A percentile compares a stretch with the other conserved stretches of the same genome.
These are phyloP conservation scores for Ochromonas danica DNA, from an alignment of 108 stramenopile genomes.

Conservation along the genomic window DNA sequence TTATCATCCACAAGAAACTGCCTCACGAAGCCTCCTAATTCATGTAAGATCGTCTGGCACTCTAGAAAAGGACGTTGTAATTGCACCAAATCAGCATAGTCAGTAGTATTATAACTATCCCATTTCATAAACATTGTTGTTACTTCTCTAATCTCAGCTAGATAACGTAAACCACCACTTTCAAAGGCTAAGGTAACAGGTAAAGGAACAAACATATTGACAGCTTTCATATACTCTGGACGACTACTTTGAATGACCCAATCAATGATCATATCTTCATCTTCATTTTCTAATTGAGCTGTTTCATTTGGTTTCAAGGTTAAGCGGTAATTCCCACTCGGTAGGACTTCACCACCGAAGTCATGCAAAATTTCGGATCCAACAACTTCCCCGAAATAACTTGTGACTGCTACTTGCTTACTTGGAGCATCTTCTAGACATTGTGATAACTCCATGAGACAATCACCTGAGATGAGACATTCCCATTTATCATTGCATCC, in stretches of 20 bases:
- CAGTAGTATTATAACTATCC: slow-evolving; percentile 35
- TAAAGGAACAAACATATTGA: not conserved
- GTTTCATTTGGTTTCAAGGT: no score
- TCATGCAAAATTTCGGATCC: not conserved
- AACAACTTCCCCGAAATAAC: not conserved
- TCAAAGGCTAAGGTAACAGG: not conserved
- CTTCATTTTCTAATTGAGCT: no score
- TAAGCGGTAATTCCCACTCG: slow-evolving; percentile 6
- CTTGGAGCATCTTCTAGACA: not conserved
- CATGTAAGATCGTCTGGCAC: slow-evolving; percentile 34
- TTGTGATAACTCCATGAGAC: not conserved
- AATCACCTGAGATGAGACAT: slow-evolving; percentile 48
- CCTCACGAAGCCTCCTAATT: slow-evolving; percentile 37
- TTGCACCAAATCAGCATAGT: slow-evolving; percentile 19
- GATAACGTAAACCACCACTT: slow-evolving; percentile 43
- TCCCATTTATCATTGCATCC: slow-evolving; percentile 48
- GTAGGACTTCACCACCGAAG: not conserved
- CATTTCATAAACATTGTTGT: slow-evolving; percentile 54
- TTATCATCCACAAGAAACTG: slow-evolving; percentile 48
- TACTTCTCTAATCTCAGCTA: slow-evolving; percentile 50
- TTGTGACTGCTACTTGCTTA: not conserved
- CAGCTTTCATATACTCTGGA: not conserved
- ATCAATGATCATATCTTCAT: not conserved
- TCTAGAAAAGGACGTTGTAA: slow-evolving; percentile 33
- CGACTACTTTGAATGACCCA: not conserved